Conservation (phyloP, 2,329 filamentous ascomycete genomes). For the Calonectria ilicicola region DNA sequence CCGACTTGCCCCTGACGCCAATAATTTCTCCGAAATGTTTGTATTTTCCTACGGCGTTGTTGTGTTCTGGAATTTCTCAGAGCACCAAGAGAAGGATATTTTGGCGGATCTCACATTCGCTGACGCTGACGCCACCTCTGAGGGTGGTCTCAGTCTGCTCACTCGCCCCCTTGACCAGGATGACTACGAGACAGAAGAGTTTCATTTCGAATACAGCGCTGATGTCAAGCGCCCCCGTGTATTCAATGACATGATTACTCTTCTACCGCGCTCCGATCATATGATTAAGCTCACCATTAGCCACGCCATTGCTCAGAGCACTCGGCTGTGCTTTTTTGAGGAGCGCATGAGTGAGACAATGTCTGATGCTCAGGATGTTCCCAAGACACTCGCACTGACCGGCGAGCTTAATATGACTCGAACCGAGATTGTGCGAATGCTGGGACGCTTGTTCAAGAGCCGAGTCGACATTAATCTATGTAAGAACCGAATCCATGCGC, state of each 20-base stretch:
- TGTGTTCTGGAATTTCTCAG: constrained; percentile 99
- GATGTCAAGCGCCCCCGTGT: constrained; percentile 89
- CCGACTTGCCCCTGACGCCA: constrained; percentile 76
- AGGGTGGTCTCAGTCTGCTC: constrained; percentile 74
- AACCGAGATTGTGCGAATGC: constrained; percentile 90
- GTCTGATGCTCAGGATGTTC: constrained; percentile 91
- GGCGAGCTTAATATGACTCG: constrained; percentile 92
- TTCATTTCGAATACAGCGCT: constrained; percentile 96
- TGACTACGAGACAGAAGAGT: constrained; percentile 97
- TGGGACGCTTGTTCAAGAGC: constrained; percentile 91
- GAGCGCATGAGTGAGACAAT: constrained; percentile 96
- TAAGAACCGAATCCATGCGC: constrained; percentile 61
- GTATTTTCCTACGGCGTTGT: constrained; percentile 97
- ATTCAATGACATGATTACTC: constrained; percentile 99
- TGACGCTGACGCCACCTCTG: constrained; percentile 71
- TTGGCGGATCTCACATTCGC: constrained; percentile 95
- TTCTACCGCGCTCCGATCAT: constrained; percentile 89
- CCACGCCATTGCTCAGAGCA: constrained; percentile 97
- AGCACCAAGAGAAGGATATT: constrained; percentile 95
- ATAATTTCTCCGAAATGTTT: constrained; percentile 93
- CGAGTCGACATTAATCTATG: constrained; percentile 97
- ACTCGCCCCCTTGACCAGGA: constrained; percentile 85
- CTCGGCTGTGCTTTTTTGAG: constrained; percentile 95
- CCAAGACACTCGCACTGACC: constrained; percentile 87
- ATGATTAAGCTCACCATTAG: constrained; percentile 99